Evolutionary conservation across 176 grass and related monocot species (phyloP), one percentile per base, ranked within the genome.

Genomic region (Bonia amplexicaulis): DNA sequence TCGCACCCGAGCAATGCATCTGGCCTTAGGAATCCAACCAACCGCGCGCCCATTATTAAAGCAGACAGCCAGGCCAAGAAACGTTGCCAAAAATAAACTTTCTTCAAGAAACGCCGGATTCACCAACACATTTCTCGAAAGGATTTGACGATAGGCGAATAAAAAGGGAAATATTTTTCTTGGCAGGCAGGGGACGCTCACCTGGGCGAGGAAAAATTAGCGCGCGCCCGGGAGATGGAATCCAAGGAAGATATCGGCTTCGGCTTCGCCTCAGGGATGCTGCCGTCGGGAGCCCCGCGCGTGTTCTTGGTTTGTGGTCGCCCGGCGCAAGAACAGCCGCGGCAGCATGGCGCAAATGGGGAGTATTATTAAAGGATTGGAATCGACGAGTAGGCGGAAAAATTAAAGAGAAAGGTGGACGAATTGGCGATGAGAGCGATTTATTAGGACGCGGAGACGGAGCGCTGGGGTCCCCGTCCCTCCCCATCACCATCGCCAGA

Each of bases 401-500:
- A 55, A 85, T 49, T 25, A 20, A 53, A 83, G 80, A 69, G 74
- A 41, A 47, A 58, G 72, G 22, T 78, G 57, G 77, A 55, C 23
- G 37, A 44, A 74, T 79, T 47, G 80, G 80, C 69, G 80, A 80
- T 71, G 74, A 74, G 74, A 67, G 59, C 48, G 89, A 79, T 83
- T 87, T 87, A 90, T 90, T 71, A 12, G 78, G 80, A 87, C 60
- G 85, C 74, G 84, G 80, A 90, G 49, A 62, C 65, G 53, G 64
- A 35, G 39, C 2, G 48, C 61, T 29, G 82, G 82, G 84, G 66
- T 73, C 84, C 88, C 66, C 42, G 23, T 9, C 80, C 55, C 64
- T 76, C 80, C 75, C 88, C 73, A 79, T 78, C 84, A 67, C 59
- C 84, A 53, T 80, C 85, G 59, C 80, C 85, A 90, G 89, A 84